phyloP scores from a whole-genome alignment of 495 filamentous ascomycete species.

The Venustampulla echinocandica region DNA sequence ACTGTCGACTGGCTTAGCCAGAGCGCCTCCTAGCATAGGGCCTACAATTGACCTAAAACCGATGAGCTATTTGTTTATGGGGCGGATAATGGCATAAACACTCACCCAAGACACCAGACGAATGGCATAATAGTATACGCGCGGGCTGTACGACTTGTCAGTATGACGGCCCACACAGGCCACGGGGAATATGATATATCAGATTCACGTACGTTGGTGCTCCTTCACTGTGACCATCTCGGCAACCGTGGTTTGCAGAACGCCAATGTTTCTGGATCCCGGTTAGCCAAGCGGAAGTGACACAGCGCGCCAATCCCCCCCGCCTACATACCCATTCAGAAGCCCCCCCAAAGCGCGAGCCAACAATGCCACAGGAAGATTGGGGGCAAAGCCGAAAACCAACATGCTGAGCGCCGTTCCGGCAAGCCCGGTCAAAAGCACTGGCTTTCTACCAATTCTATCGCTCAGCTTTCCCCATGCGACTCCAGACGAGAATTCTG shows the following conservation, averaged over 20 bases:
- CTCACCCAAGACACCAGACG: conserved; percentile 87
- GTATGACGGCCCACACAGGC: conserved; percentile 1
- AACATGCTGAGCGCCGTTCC: conserved; percentile 93
- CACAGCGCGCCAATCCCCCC: background rate
- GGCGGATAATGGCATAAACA: conserved; percentile 2
- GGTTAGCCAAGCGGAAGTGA: conserved; percentile 5
- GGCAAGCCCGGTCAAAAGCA: conserved; percentile 75
- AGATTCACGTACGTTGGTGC: conserved; percentile 64
- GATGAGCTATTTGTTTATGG: background rate
- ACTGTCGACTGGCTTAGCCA: conserved; percentile 75
- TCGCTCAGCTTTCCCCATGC: conserved; percentile 93
- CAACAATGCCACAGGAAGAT: conserved; percentile 71
- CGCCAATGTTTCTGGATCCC: conserved; percentile 31
- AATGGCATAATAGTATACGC: conserved; percentile 97
- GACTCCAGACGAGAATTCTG: conserved; percentile 83
- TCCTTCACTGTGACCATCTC: conserved; percentile 87
- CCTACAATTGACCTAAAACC: conserved; percentile 66
- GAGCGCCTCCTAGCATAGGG: conserved; percentile 77
- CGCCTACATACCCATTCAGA: conserved; percentile 69
- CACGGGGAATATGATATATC: background rate
- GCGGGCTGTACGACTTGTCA: conserved; percentile 44
- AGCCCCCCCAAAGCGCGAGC: conserved; percentile 84
- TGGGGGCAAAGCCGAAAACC: conserved; percentile 85
- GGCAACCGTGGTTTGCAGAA: conserved; percentile 88
- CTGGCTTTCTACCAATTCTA: conserved; percentile 83